Evolutionary conservation across 768 basidiomycete species (phyloP).

Genomic region (Mycena epipterygia): DNA sequence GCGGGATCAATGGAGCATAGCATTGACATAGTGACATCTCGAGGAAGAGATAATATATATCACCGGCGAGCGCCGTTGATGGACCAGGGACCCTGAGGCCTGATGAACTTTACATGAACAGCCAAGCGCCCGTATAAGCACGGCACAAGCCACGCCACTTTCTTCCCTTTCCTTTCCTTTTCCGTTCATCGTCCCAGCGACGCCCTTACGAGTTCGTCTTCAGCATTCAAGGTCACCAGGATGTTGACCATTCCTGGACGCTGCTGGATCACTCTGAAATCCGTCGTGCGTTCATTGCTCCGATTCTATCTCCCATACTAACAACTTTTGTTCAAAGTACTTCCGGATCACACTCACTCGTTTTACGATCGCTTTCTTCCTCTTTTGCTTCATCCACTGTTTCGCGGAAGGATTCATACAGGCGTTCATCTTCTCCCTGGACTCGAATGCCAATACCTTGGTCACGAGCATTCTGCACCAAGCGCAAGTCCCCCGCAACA

Average conservation of each 20-base stretch:
- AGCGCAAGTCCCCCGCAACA: conserved; percentile 40
- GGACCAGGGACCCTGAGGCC: too few relatives aligned
- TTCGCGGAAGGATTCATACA: conserved; percentile 49
- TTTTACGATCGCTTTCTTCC: conserved; percentile 47
- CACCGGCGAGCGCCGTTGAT: not conserved
- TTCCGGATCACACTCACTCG: conserved; percentile 48
- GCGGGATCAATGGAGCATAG: too few relatives aligned
- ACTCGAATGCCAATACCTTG: conserved; percentile 40
- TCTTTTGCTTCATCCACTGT: conserved; percentile 46
- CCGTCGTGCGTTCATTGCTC: conserved; percentile 11
- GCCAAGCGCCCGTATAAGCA: not conserved
- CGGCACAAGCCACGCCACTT: not conserved
- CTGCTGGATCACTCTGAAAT: conserved; percentile 35
- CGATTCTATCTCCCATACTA: not conserved
- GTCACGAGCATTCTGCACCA: conserved; percentile 39
- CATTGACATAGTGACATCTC: not conserved
- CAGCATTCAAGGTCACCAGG: conserved; percentile 36
- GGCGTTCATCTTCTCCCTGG: conserved; percentile 45
- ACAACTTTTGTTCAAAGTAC: conserved; percentile 35
- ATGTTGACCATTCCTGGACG: conserved; percentile 33
- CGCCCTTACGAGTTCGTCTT: conserved; percentile 19
- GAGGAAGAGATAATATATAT: not conserved
- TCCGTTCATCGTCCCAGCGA: conserved; percentile 31
- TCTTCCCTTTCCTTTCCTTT: conserved; percentile 10
- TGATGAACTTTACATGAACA: not conserved